Percentiles rank a stretch among this genome's conserved stretches.
These are phyloP conservation scores for Penicillium subrubescens DNA, from an alignment of 495 filamentous ascomycete species.

Conservation along the genomic window DNA sequence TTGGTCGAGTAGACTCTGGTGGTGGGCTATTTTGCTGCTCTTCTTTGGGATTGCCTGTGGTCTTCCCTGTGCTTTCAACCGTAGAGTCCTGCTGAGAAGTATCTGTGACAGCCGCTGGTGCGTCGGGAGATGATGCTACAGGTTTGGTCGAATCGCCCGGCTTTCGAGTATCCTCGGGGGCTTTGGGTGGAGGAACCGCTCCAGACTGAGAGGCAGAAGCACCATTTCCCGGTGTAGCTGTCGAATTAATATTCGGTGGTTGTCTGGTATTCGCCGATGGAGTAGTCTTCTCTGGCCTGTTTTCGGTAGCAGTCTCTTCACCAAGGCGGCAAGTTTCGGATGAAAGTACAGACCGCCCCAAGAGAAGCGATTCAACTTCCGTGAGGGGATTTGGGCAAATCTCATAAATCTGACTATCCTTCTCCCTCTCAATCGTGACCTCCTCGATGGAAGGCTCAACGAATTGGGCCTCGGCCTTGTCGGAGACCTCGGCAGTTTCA, in stretches of 20 bases:
- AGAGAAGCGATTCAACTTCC: constrained; percentile 22
- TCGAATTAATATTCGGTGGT: constrained; percentile 12
- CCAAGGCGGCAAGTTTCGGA: constrained; percentile 22
- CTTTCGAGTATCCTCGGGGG: constrained; percentile 25
- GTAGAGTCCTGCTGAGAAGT: constrained; percentile 28
- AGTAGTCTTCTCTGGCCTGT: constrained; percentile 11
- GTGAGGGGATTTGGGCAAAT: constrained; percentile 21
- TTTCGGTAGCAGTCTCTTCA: constrained; percentile 16
- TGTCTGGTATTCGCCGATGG: constrained; percentile 10
- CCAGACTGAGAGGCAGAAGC: constrained; percentile 13
- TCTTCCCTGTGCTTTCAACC: constrained; percentile 27
- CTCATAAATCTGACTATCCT: constrained; percentile 4
- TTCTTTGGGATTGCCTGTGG: constrained; percentile 30
- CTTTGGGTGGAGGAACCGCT: constrained; percentile 13
- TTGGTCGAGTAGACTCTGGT: constrained; percentile 48
- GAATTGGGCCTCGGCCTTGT: constrained; percentile 5
- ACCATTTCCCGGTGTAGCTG: constrained; percentile 6
- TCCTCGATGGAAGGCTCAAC: constrained; percentile 9
- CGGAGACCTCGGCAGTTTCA: constrained; percentile 39
- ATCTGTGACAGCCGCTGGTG: constrained; percentile 24
- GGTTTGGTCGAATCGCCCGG: constrained; percentile 20
- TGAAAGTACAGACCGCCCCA: constrained; percentile 1
- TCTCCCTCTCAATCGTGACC: not conserved
- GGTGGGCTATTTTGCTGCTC: constrained; percentile 27
- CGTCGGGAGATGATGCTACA: constrained; percentile 19